These are phyloP conservation scores for Lactifluus volemus DNA, from an alignment of 768 basidiomycete species.

Conservation along the genomic window DNA sequence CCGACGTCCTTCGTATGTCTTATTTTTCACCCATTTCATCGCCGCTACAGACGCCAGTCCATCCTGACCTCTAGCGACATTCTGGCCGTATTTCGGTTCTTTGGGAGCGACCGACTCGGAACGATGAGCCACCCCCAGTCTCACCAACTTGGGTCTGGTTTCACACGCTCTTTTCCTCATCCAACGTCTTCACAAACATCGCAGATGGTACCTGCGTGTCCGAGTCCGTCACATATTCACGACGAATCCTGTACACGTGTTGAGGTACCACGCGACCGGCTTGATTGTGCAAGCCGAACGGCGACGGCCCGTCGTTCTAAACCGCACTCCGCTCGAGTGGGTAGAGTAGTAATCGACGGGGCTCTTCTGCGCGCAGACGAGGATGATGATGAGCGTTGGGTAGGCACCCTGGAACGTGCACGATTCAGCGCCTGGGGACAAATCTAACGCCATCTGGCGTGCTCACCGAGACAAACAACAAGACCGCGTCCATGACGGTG, in stretches of 20 bases:
- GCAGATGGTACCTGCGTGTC: conserved; percentile 6
- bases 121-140: too few species aligned
- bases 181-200: not conserved
- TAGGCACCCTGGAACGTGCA: not conserved
- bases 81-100: too few species aligned
- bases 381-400: conserved; percentile 12
- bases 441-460: not conserved
- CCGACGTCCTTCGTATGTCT: too few species aligned
- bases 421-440: not conserved
- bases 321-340: conserved; percentile 6
- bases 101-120: too few species aligned
- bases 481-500: not conserved
- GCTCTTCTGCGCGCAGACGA: conserved; percentile 13
- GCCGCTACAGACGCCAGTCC: too few species aligned
- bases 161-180: conserved; percentile 4
- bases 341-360: conserved; percentile 6
- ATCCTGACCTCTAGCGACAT: too few species aligned
- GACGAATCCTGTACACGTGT: conserved; percentile 1
- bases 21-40: too few species aligned
- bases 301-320: not conserved
- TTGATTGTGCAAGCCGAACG: not conserved
- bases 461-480: conserved; percentile 8
- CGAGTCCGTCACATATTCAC: conserved; percentile 1
- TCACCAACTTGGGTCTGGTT: too few species aligned
- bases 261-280: not conserved